Conservation (phyloP, 2,329 filamentous ascomycete species). For the Curvularia hawaiiensis region DNA sequence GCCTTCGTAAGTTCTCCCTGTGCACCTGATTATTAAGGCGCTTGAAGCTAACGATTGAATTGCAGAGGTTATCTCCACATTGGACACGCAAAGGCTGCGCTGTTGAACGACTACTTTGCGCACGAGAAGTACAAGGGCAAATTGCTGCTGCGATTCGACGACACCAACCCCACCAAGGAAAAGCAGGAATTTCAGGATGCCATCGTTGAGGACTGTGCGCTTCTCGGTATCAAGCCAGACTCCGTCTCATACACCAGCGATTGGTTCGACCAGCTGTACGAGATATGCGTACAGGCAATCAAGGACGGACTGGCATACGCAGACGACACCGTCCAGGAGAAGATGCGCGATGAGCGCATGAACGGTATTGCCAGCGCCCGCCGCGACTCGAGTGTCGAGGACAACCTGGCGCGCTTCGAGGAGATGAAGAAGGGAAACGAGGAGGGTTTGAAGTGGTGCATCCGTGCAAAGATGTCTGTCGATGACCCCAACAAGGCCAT, state of each 20-base stretch:
- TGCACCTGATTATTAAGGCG: neutral
- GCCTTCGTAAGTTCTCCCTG: conserved; percentile 69
- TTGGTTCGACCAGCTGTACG: conserved; percentile 92
- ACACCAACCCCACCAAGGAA: conserved; percentile 97
- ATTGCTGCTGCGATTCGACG: conserved; percentile 90
- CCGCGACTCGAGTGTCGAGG: conserved; percentile 78
- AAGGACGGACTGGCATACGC: conserved; percentile 88
- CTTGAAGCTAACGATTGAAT: conserved; percentile 11
- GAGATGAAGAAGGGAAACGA: conserved; percentile 89
- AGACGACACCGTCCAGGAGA: conserved; percentile 89
- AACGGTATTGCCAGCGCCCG: conserved; percentile 81
- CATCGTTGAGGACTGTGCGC: conserved; percentile 86
- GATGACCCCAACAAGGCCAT: conserved; percentile 95
- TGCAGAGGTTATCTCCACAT: conserved; percentile 83
- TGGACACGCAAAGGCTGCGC: conserved; percentile 90
- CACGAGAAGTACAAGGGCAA: conserved; percentile 92
- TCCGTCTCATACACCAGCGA: conserved; percentile 88
- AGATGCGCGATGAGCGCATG: conserved; percentile 84
- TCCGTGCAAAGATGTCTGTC: conserved; percentile 90
- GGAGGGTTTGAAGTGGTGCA: conserved; percentile 84
- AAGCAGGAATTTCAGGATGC: conserved; percentile 95
- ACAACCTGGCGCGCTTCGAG: conserved; percentile 84
- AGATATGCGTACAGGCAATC: conserved; percentile 83
- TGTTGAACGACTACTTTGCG: conserved; percentile 96
- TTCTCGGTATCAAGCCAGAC: conserved; percentile 93